These are phyloP conservation scores for Gracilaria gracilis DNA, from an alignment of 23 red algal species.

Conservation along the genomic window DNA sequence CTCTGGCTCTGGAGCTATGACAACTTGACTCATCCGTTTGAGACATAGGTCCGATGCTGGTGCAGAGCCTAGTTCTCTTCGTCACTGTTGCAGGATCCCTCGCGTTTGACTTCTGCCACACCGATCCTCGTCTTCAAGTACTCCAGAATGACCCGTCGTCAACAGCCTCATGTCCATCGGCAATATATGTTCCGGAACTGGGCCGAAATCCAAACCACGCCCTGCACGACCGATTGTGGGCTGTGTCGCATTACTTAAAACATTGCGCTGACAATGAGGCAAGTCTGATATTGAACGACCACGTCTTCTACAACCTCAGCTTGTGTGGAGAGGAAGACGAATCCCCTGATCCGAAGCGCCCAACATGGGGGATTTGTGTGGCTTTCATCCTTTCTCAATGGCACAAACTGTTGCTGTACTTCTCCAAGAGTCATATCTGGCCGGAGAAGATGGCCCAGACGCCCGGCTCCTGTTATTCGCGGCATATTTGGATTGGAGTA, in stretches of 20 bases:
- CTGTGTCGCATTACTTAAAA: conserved; percentile 23
- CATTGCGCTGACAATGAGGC: conserved; percentile 2
- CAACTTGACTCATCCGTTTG: not conserved
- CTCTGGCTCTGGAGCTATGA: not conserved
- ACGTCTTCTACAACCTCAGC: conserved; percentile 22
- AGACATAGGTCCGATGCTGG: conserved; percentile 7
- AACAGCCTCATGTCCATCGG: not conserved
- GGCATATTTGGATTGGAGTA: conserved; percentile 8
- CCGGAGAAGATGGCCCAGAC: not conserved
- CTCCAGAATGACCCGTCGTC: not conserved
- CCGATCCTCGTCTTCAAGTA: conserved; percentile 23
- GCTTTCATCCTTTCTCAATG: conserved; percentile 26
- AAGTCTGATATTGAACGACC: conserved; percentile 22
- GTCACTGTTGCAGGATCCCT: not conserved
- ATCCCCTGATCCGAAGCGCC: not conserved
- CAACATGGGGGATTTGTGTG: conserved; percentile 23
- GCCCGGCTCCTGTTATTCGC: not conserved
- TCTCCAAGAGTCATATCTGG: conserved; percentile 7
- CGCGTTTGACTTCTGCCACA: conserved; percentile 28
- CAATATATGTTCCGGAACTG: conserved; percentile 8
- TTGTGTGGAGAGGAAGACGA: not conserved
- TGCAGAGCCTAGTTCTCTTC: conserved; percentile 8
- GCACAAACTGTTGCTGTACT: not conserved
- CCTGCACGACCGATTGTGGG: conserved; percentile 49
- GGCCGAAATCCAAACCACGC: conserved; percentile 47